These are phyloP conservation scores for Claviceps fusiformis DNA, from an alignment of 2,329 filamentous ascomycete genomes.

Conservation along the genomic window DNA sequence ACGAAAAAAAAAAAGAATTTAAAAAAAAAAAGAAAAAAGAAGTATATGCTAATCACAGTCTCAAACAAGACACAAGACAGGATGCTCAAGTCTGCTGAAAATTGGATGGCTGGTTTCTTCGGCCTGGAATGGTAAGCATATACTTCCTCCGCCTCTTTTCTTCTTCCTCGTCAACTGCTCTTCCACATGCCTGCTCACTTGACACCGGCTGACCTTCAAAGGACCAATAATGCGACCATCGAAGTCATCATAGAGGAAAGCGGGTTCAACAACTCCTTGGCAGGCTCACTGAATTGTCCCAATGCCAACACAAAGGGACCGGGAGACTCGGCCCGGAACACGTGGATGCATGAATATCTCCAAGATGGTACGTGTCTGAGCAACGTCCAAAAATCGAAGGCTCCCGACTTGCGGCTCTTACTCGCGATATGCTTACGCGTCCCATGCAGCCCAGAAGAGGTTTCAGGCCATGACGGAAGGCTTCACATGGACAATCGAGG, in stretches of 20 bases:
- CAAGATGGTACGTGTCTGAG: constrained; percentile 30
- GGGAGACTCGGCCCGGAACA: constrained; percentile 37
- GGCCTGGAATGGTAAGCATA: constrained; percentile 48
- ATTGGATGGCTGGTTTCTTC: constrained; percentile 70
- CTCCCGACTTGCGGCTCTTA: neutral
- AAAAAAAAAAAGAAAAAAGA: neutral
- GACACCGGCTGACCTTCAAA: constrained; percentile 9
- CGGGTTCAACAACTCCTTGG: constrained; percentile 57
- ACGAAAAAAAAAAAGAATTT: too few relatives aligned
- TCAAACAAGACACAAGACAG: constrained; percentile 49
- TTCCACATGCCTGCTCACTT: too few relatives aligned
- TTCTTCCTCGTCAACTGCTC: too few relatives aligned
- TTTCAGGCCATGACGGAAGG: constrained; percentile 40
- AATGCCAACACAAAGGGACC: constrained; percentile 40
- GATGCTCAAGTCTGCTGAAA: constrained; percentile 65
- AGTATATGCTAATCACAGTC: constrained; percentile 6
- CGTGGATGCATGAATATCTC: constrained; percentile 55
- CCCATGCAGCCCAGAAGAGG: constrained; percentile 38
- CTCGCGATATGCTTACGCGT: neutral
- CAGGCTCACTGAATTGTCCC: constrained; percentile 52
- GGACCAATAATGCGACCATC: constrained; percentile 57
- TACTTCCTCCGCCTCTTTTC: too few relatives aligned
- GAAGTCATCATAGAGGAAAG: constrained; percentile 54
- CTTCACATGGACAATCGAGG: constrained; percentile 49
- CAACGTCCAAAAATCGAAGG: neutral